These are phyloP conservation scores for Petunia axillaris DNA, from an alignment of 257 asterid species.

Conservation along the genomic window DNA sequence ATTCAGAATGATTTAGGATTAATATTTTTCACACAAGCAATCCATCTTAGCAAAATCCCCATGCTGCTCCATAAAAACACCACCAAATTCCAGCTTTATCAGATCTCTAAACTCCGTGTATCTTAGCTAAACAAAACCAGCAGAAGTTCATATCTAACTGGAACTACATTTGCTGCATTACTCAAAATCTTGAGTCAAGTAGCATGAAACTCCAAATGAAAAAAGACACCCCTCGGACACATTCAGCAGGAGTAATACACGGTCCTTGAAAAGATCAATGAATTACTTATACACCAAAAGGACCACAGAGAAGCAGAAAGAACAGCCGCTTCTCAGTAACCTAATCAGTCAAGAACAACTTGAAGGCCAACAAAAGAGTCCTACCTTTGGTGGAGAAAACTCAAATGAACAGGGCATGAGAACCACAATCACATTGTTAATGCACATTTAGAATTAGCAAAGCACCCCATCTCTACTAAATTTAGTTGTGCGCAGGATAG, in stretches of 20 bases:
- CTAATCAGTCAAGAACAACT: background rate
- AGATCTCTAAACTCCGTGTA: background rate
- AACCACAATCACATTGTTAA: background rate
- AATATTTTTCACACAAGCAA: background rate
- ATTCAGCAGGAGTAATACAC: background rate
- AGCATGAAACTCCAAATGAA: background rate
- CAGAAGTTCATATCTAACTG: slow-evolving; percentile 22
- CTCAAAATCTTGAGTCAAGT: background rate
- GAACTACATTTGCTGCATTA: background rate
- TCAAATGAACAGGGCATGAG: background rate
- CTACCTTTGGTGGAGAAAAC: background rate
- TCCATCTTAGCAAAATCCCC: background rate
- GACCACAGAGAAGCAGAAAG: background rate
- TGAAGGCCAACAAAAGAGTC: background rate
- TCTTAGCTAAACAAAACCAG: background rate
- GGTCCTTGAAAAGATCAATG: background rate
- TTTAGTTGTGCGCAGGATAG: background rate
- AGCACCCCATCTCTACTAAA: background rate
- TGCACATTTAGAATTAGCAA: slow-evolving; percentile 1
- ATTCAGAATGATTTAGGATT: background rate
- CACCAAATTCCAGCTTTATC: background rate
- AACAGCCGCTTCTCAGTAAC: background rate
- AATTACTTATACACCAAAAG: background rate
- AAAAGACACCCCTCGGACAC: background rate
- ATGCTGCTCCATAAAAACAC: background rate